Evolutionary conservation across 73 alveolate species (phyloP).

Genomic region (Blepharisma japonicum): DNA sequence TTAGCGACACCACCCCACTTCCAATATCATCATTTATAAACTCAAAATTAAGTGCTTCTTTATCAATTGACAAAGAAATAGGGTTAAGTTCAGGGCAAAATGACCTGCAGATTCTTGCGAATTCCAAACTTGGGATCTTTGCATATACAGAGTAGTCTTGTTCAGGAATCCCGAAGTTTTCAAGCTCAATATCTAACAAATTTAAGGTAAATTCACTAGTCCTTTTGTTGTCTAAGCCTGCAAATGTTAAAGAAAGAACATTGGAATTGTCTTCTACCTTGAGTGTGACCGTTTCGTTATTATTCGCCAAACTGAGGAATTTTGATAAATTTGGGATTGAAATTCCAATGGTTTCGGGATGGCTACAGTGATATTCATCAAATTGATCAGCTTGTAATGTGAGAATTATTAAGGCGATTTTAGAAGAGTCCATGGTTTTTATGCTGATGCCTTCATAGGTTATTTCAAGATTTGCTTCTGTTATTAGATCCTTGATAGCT

Average conservation of each 20-base stretch:
- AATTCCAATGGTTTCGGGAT: constrained; percentile 85
- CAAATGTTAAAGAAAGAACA: constrained; percentile 86
- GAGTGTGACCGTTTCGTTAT: constrained; percentile 92
- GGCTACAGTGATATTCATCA: constrained; percentile 93
- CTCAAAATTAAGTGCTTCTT: constrained; percentile 77
- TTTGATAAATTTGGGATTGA: constrained; percentile 87
- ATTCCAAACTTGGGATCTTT: constrained; percentile 85
- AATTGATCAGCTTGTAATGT: constrained; percentile 89
- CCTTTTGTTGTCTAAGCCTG: constrained; percentile 83
- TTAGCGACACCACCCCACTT: constrained; percentile 90
- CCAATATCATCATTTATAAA: constrained; percentile 91
- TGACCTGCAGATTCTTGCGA: constrained; percentile 92
- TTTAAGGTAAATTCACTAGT: constrained; percentile 92
- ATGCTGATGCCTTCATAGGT: constrained; percentile 94
- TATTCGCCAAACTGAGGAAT: constrained; percentile 93
- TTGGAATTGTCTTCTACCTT: constrained; percentile 92
- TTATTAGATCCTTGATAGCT: constrained; percentile 91
- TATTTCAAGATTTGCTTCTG: constrained; percentile 94
- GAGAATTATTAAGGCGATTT: constrained; percentile 96
- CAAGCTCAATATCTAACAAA: constrained; percentile 91
- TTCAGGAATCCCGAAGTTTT: constrained; percentile 97
- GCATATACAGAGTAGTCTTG: constrained; percentile 89
- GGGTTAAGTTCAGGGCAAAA: constrained; percentile 80
- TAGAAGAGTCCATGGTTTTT: constrained; percentile 99
- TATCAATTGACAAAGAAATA: constrained; percentile 75